Evolutionary conservation across 306 rosid genomes (phyloP).

Genomic region (Astragalus glycyphyllos): DNA sequence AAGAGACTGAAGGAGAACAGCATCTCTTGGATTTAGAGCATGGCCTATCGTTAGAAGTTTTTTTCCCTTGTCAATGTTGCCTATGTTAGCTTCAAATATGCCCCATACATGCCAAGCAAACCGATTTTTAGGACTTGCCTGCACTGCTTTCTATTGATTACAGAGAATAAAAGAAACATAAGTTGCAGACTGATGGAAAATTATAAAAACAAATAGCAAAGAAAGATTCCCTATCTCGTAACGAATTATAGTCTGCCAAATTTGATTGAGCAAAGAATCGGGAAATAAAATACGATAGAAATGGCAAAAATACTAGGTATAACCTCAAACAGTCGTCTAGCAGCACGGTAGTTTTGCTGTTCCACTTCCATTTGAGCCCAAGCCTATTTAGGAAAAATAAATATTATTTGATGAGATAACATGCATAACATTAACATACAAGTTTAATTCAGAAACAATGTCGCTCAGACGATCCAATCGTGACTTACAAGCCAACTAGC

Average conservation of each 20-base stretch:
- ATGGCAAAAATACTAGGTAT: conserved; percentile 13
- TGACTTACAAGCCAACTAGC: conserved; percentile 98
- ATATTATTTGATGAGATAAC: conserved; percentile 14
- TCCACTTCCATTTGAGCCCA: conserved; percentile 98
- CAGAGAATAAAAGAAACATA: conserved; percentile 31
- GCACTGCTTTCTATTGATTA: conserved; percentile 74
- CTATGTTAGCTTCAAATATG: conserved; percentile 83
- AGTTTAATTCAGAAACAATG: conserved; percentile 35
- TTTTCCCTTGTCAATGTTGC: conserved; percentile 74
- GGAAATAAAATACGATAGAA: not conserved
- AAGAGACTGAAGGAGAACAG: conserved; percentile 94
- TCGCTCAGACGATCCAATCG: conserved; percentile 31
- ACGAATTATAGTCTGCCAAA: conserved; percentile 14
- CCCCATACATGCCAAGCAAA: conserved; percentile 99
- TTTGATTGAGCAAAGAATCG: conserved; percentile 18
- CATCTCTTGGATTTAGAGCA: conserved; percentile 88
- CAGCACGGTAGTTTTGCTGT: conserved; percentile 70
- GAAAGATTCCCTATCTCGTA: too few relatives aligned
- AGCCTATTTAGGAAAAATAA: conserved; percentile 57
- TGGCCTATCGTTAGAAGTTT: conserved; percentile 90
- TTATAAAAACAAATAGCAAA: conserved; percentile 3
- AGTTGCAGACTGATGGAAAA: conserved; percentile 27
- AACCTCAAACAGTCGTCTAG: conserved; percentile 90
- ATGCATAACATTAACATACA: not conserved
- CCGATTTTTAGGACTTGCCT: conserved; percentile 96